phyloP scores from a whole-genome alignment of 2,329 filamentous ascomycete genomes.

The Botryosphaeria agaves region DNA sequence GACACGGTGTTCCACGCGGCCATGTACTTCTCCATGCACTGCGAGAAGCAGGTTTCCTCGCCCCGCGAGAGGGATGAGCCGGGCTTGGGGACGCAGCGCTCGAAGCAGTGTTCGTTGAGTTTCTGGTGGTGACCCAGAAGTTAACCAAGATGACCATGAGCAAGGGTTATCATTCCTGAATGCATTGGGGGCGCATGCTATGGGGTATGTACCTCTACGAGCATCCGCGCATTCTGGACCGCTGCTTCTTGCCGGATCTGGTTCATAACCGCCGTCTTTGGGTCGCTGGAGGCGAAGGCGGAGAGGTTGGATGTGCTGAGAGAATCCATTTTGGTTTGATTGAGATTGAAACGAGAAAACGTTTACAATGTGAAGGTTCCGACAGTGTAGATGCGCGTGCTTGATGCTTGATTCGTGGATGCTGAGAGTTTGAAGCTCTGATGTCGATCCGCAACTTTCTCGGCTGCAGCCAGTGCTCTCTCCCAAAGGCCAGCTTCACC shows the following conservation, averaged over 20 bases:
- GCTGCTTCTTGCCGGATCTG: slow-evolving; percentile 35
- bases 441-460: too few species aligned
- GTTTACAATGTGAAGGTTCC: too few species aligned
- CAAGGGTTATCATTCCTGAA: not conserved
- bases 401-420: too few species aligned
- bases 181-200: not conserved
- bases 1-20: slow-evolving; percentile 32
- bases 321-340: slow-evolving; percentile 13
- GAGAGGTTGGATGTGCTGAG: slow-evolving; percentile 12
- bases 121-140: slow-evolving; percentile 18
- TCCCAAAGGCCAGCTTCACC: too few species aligned
- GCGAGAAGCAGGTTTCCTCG: slow-evolving; percentile 31
- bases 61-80: slow-evolving; percentile 30
- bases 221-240: slow-evolving; percentile 30
- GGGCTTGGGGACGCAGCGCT: slow-evolving; percentile 35
- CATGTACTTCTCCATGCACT: slow-evolving; percentile 41
- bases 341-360: too few species aligned
- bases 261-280: slow-evolving; percentile 31
- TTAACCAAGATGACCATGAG: not conserved
- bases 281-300: slow-evolving; percentile 16
- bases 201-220: slow-evolving; percentile 25
- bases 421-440: too few species aligned
- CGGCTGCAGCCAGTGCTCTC: too few species aligned
- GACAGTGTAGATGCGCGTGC: too few species aligned
- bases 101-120: slow-evolving; percentile 39